These are phyloP conservation scores for Starmerella potacharoeniae DNA, from an alignment of 805 yeast genomes.

Conservation along the genomic window DNA sequence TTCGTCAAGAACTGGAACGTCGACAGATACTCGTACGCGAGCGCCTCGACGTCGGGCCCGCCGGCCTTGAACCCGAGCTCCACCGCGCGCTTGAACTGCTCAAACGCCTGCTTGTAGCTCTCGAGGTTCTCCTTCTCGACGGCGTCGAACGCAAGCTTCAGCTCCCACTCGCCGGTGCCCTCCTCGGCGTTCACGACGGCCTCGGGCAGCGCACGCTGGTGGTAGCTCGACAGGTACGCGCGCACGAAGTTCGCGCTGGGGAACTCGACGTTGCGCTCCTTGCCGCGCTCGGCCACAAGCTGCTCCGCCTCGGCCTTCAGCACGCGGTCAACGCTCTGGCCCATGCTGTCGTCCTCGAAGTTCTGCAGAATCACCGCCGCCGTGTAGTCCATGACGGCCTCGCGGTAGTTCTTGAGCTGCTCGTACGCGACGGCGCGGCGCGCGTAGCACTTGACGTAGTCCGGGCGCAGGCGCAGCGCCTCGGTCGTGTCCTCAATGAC, in stretches of 20 bases:
- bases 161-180: constrained; percentile 51
- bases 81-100: constrained; percentile 31
- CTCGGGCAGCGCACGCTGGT: constrained; percentile 38
- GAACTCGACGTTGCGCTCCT: constrained; percentile 30
- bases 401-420: constrained; percentile 60
- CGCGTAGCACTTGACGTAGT: constrained; percentile 78
- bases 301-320: constrained; percentile 68
- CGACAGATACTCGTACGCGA: constrained; percentile 76
- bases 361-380: constrained; percentile 80
- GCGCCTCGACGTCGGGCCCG: constrained; percentile 34
- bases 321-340: constrained; percentile 75
- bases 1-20: constrained; percentile 73
- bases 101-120: constrained; percentile 52
- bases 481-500: constrained; percentile 79
- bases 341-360: constrained; percentile 64
- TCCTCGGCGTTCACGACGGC: constrained; percentile 38
- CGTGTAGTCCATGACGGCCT: constrained; percentile 85
- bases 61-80: constrained; percentile 18
- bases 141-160: constrained; percentile 53
- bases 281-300: constrained; percentile 41
- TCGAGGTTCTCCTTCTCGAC: constrained; percentile 39
- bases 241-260: constrained; percentile 49
- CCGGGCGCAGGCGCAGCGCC: constrained; percentile 78
- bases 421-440: constrained; percentile 94
- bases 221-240: constrained; percentile 82